Conservation (phyloP, 352 stramenopile species). For the Globisporangium nagaii region DNA sequence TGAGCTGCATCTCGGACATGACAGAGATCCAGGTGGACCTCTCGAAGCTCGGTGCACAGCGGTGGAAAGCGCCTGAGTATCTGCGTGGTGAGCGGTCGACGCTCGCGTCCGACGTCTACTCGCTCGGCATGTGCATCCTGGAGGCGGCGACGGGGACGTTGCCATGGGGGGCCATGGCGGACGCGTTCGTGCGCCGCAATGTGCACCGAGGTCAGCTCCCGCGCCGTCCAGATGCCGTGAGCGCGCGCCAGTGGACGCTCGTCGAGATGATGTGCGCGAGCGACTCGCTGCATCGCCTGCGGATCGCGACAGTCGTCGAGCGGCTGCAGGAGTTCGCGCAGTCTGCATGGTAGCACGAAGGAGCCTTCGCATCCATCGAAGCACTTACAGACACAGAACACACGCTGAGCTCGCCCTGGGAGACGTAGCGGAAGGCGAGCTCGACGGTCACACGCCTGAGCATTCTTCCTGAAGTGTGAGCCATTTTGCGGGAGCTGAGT, state of each 20-base stretch:
- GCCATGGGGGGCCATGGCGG: constrained; percentile 1
- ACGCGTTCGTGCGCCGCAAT: neutral
- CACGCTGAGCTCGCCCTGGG: too few species aligned
- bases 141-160: neutral
- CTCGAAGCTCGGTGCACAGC: neutral
- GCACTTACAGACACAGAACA: too few species aligned
- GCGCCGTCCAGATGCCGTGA: neutral
- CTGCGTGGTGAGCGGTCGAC: constrained; percentile 4
- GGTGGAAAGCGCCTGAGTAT: constrained; percentile 4
- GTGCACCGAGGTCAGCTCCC: neutral
- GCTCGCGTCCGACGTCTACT: constrained; percentile 11
- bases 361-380: too few species aligned
- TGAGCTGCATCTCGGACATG: constrained; percentile 4
- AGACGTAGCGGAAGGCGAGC: too few species aligned
- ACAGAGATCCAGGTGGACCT: constrained; percentile 3
- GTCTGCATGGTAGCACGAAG: too few species aligned
- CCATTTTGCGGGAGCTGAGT: too few species aligned
- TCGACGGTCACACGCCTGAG: too few species aligned
- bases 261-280: constrained; percentile 8
- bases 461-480: too few species aligned
- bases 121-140: constrained; percentile 9
- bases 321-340: neutral
- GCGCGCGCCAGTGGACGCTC: neutral
- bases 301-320: constrained; percentile 4
- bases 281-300: neutral